Percentiles rank a stretch among this genome's conserved stretches.
Evolutionary conservation across 495 filamentous ascomycete genomes (phyloP).

Genomic region (Aspergillus leporis): DNA sequence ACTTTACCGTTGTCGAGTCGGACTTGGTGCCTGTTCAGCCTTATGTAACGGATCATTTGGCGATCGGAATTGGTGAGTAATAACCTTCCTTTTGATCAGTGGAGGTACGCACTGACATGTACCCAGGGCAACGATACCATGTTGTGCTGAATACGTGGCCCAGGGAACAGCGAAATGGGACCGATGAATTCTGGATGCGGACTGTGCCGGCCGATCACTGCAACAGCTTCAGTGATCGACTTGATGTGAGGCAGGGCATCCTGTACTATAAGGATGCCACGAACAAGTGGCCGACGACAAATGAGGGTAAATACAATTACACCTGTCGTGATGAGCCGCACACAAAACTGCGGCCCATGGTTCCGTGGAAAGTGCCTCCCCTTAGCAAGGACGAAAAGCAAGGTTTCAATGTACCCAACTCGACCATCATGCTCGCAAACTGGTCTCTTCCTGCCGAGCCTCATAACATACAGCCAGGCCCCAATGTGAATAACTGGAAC

Average conservation of each 20-base stretch:
- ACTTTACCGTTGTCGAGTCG: conserved; percentile 39
- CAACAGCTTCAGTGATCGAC: conserved; percentile 10
- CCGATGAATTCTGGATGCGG: conserved; percentile 61
- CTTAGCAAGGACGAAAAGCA: background rate
- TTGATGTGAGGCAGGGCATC: conserved; percentile 12
- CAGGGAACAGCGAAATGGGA: conserved; percentile 12
- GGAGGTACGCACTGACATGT: background rate
- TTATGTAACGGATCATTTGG: conserved; percentile 40
- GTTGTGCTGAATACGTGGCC: conserved; percentile 57
- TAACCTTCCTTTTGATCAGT: background rate
- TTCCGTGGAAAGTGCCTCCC: conserved; percentile 1
- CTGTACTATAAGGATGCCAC: conserved; percentile 6
- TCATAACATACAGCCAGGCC: too few relatives aligned
- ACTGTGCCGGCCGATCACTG: conserved; percentile 21
- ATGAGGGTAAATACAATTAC: background rate
- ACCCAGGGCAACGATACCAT: conserved; percentile 57
- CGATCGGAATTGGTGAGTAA: conserved; percentile 50
- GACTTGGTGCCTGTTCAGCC: conserved; percentile 48
- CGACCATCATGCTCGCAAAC: background rate
- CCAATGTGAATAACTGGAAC: conserved; percentile 4
- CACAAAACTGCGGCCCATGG: background rate
- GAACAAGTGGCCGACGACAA: conserved; percentile 1
- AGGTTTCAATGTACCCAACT: background rate
- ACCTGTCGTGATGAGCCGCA: conserved; percentile 3
- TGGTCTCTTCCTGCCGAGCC: background rate